Conservation (phyloP, 2,329 filamentous ascomycete species). For the Lachnellula occidentalis region DNA sequence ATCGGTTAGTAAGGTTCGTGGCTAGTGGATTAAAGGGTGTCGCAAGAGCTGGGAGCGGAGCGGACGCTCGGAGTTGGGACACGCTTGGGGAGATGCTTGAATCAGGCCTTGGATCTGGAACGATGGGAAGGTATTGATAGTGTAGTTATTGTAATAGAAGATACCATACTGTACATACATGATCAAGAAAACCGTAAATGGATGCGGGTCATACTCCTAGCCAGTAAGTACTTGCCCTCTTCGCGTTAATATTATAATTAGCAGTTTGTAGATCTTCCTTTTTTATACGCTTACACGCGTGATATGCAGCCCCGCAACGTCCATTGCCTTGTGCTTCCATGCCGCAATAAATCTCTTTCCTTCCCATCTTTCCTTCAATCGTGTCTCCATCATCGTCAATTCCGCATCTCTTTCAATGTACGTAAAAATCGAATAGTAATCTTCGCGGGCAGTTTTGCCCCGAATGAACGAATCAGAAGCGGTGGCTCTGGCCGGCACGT, state of each 20-base stretch:
- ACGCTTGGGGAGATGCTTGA: conserved; percentile 76
- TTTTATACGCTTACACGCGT: no score
- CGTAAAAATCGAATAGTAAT: not conserved
- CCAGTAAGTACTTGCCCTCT: no score
- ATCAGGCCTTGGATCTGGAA: conserved; percentile 33
- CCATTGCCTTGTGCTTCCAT: no score
- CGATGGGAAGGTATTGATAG: not conserved
- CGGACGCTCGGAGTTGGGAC: conserved; percentile 59
- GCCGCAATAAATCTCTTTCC: no score
- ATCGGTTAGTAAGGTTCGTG: conserved; percentile 63
- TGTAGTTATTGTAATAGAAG: not conserved
- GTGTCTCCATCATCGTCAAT: not conserved
- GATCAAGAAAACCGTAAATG: no score
- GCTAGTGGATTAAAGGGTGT: conserved; percentile 68
- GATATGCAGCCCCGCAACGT: no score
- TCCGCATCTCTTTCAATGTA: not conserved
- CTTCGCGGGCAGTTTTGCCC: not conserved
- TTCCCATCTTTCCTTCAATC: no score
- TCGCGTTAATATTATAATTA: no score
- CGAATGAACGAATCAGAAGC: not conserved
- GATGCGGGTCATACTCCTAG: no score
- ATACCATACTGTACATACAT: not conserved
- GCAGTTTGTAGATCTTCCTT: no score
- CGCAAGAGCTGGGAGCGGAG: conserved; percentile 65
- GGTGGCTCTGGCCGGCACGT: not conserved